Evolutionary conservation across 2,329 filamentous ascomycete species (phyloP), one percentile per base, ranked within the genome.

Genomic region (Dendrostoma leiphaemia): DNA sequence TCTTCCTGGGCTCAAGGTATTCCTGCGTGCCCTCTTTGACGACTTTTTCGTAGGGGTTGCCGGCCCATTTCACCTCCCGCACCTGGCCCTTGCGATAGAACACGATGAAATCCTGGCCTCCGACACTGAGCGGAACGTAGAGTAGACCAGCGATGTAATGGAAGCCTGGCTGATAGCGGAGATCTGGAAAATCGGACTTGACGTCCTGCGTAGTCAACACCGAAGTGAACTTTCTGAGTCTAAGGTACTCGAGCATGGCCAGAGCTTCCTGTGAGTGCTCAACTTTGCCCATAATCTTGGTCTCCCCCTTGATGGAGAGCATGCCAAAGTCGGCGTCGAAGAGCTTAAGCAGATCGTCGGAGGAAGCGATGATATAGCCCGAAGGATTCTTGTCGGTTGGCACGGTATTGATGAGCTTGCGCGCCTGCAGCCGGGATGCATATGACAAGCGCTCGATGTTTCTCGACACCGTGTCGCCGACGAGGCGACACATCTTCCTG

Each of bases 401-500:
- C 0, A 88, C 84, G 0, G 90, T 93, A 60, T 93, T 94, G 67
- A 95, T 95, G 15, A 96, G 78, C 65, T 96, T 96, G 23, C 91
- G 83, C 5, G 91, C 90, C 62, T 96, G 90, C 0, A 96, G 73
- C 24, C 90, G 82, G 1, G 89, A 92, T 3, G 90, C 89, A 65
- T 96, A 96, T 0, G 90, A 95, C 0, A 96, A 74, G 29, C 91
- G 79, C 67, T 96, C 91, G 34, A 96, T 93, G 61, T 94, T 96
- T 45, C 90, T 79, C 0, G 90, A 95, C 0, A 90, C 90, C 0
- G 86, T 90, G 63, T 96, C 91, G 4, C 91, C 91, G 2, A 96
- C 83, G 4, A 96, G 74, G 5, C 91, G 85, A 67, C 91, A 96
- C 86, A 96, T 93, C 69, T 96, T 96, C 12, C 91, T 82, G 46